Percentiles rank a stretch among this genome's conserved stretches.
Evolutionary conservation across 805 yeast species (phyloP).

Genomic region (Metschnikowia bowlesiae): DNA sequence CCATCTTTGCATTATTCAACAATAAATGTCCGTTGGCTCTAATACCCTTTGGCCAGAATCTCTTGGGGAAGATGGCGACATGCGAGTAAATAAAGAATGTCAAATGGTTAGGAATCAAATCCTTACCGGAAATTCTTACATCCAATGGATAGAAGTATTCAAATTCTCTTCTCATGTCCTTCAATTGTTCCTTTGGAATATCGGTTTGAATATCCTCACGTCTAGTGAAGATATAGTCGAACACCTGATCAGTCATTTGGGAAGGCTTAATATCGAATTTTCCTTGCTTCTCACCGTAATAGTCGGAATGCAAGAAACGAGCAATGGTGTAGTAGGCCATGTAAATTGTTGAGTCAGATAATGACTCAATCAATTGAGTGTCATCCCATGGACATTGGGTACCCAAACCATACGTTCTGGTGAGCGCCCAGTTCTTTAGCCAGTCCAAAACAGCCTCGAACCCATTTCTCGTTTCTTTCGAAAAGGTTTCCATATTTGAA

Average conservation of each 20-base stretch:
- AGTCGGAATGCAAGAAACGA: slow-evolving; percentile 81
- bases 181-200: slow-evolving; percentile 64
- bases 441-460: slow-evolving; percentile 93
- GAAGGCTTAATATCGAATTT: slow-evolving; percentile 70
- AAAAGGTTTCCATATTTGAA: slow-evolving; percentile 68
- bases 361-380: slow-evolving; percentile 85
- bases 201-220: slow-evolving; percentile 52
- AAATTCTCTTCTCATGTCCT: slow-evolving; percentile 83
- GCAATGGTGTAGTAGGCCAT: slow-evolving; percentile 91
- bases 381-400: slow-evolving; percentile 96
- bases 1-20: slow-evolving; percentile 96
- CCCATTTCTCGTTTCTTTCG: slow-evolving; percentile 81
- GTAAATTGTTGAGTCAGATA: slow-evolving; percentile 93
- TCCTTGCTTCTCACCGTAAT: slow-evolving; percentile 74
- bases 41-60: slow-evolving; percentile 90
- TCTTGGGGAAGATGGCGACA: slow-evolving; percentile 87
- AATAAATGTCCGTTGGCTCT: slow-evolving; percentile 94
- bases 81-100: slow-evolving; percentile 93
- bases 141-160: slow-evolving; percentile 97
- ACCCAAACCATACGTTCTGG: slow-evolving; percentile 95
- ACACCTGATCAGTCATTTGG: slow-evolving; percentile 88
- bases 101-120: slow-evolving; percentile 93
- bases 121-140: slow-evolving; percentile 89
- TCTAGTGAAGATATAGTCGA: slow-evolving; percentile 82
- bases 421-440: slow-evolving; percentile 98